Evolutionary conservation across 108 stramenopile species (phyloP), one percentile per base, ranked within the genome.

Genomic region (Epithemia pelagica): DNA sequence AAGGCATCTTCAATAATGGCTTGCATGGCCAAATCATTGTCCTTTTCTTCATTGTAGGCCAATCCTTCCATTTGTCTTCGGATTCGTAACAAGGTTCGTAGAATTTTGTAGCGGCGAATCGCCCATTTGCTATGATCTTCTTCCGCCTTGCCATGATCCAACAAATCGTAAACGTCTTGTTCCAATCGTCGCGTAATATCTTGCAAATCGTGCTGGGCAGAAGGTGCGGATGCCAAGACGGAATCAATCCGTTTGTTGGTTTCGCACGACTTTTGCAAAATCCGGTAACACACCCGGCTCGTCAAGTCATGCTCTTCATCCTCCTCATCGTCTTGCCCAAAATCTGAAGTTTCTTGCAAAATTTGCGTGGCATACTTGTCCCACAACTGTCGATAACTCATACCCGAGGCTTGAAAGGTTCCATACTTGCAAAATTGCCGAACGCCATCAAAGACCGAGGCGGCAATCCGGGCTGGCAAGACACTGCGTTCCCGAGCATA

Each of bases 351-450:
- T 30, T 82, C 67, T 53, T 66, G 52, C 32, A 66, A 72, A 32
- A 90, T 87, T 30, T 61, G 30, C 59, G 76, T 63, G 32, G 85
- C 76, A 63, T 98, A 98, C 78, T 98, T 98, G 7, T 86, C 81
- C 90, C 91, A 95, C 21, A 98, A 64, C 71, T 96, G 95, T 28
- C 90, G 86, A 79, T 95, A 98, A n/a, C 87, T 79, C 94, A 95
- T 91, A 1, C 97, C 97, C 30, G 73, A 56, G 33, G 69, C 37
- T 59, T 83, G 81, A 73, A 93, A 98, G 30, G 79, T 82, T 0
- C 97, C 97, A 68, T 94, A 95, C 20, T 77, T 72, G 57, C 73
- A 61, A 61, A 83, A 84, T 54, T 80, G 77, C 15, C 97, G 83
- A 69, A 90, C 85, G 28, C 97, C 97, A 72, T 98, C 97, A 74